Base-by-base conservation (phyloP, 2,329 filamentous ascomycete species). In the Beauveria caledonica region DNA sequence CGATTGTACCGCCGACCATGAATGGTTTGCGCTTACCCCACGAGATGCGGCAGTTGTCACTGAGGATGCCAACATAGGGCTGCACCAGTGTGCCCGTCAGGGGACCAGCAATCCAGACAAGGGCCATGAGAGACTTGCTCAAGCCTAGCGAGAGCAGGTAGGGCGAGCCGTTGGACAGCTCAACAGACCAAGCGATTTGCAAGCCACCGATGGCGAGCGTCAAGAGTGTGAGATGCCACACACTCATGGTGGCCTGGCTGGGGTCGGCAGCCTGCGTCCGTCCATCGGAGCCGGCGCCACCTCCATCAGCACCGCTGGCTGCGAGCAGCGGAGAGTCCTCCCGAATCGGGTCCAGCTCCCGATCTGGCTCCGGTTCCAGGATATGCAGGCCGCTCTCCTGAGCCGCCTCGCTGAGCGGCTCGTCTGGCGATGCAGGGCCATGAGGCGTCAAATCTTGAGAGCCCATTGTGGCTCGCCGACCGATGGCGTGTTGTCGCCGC, bases 151-250 rank as follows among this genome's bases (percentile, higher is more conserved):
- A 92, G 45, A 93, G 77, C 45, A 94, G 77, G 69, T 89, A 94
- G 6, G 90, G 89, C 58, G 93, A 96, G 67, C 92, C 92, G 77
- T 96, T 93, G 58, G 92, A 96, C 46, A 96, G 80, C 73, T 97
- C 93, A 46, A 96, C 92, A 1, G 92, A 92, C 93, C 93, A 97
- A 29, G 93, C 92, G 66, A 97, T 89, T 75, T 97, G 93, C 63
- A 97, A 78, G 25, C 90, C 93, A 62, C 90, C 90, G 66, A 96
- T 89, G 70, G 89, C 86, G 63, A 97, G 79, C 7, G 93, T 96
- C 73, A 97, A 77, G 63, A 96, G 77, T 66, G 95, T 83, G 67
- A 97, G 79, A 73, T 96, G 96, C 86, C 87, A 91, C 50, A 86
- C 78, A 72, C 89, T 92, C 79, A 92, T 96, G 25, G 88, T 87